phyloP scores from a whole-genome alignment of 2,329 filamentous ascomycete species.

The Microsporum audouinii region DNA sequence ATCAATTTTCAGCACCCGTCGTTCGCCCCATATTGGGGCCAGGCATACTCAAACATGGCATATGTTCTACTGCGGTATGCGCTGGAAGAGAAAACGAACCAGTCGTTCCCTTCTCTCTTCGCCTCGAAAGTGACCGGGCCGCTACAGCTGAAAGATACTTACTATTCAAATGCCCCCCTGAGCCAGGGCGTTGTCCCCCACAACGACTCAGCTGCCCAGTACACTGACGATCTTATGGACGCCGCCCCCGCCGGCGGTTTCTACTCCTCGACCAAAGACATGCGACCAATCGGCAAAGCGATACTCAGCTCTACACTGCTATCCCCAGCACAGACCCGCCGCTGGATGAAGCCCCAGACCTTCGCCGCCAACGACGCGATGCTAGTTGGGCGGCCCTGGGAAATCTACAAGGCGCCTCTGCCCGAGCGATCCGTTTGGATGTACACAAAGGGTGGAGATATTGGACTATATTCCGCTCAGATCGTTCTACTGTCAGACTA shows the following conservation, averaged over 20 bases:
- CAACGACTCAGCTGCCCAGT: neutral
- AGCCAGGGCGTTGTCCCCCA: neutral
- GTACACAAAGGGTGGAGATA: slow-evolving; percentile 27
- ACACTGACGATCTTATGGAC: neutral
- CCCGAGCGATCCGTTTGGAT: slow-evolving; percentile 21
- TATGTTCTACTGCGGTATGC: slow-evolving; percentile 31
- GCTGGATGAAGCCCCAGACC: slow-evolving; percentile 33
- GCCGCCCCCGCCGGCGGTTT: neutral
- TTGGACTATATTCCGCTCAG: slow-evolving; percentile 25
- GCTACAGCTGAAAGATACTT: slow-evolving; percentile 18
- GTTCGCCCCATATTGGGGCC: slow-evolving; percentile 13
- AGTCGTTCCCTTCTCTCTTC: slow-evolving; percentile 17
- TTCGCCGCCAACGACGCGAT: slow-evolving; percentile 26
- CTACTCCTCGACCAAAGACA: slow-evolving; percentile 24
- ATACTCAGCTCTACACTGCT: slow-evolving; percentile 32
- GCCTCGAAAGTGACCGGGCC: slow-evolving; percentile 21
- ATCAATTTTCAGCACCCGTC: neutral
- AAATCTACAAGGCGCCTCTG: slow-evolving; percentile 24
- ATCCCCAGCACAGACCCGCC: slow-evolving; percentile 23
- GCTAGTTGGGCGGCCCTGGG: slow-evolving; percentile 29
- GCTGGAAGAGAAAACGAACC: slow-evolving; percentile 25
- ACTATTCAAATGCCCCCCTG: neutral
- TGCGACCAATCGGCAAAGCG: slow-evolving; percentile 28
- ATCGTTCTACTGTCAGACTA: slow-evolving; percentile 27
- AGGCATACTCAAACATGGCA: slow-evolving; percentile 31